A percentile compares a stretch with the other conserved stretches of the same genome.
These are phyloP conservation scores for Cylindrodendrum hubeiense DNA, from an alignment of 2,329 filamentous ascomycete genomes.

Conservation along the genomic window DNA sequence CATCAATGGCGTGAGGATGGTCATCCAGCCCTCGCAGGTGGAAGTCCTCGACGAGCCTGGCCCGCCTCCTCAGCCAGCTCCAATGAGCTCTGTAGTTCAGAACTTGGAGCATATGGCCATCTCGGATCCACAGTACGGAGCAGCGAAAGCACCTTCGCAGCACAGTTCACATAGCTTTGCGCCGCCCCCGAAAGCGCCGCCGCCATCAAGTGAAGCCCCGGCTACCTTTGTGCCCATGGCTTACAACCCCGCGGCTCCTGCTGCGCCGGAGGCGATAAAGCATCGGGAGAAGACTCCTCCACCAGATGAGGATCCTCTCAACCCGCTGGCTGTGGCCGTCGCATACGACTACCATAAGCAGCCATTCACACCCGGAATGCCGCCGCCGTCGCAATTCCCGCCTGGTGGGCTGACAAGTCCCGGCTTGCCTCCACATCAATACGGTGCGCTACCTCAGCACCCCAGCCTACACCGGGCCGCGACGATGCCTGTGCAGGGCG, in stretches of 20 bases:
- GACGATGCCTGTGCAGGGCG: constrained; percentile 63
- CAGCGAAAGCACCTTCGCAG: constrained; percentile 35
- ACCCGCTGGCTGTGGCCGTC: constrained; percentile 70
- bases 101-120: constrained; percentile 80
- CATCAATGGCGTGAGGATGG: constrained; percentile 74
- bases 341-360: constrained; percentile 67
- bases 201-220: constrained; percentile 43
- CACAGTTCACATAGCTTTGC: constrained; percentile 33
- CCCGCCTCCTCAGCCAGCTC: constrained; percentile 59
- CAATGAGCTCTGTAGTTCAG: constrained; percentile 78
- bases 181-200: constrained; percentile 40
- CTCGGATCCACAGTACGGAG: constrained; percentile 65
- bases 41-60: constrained; percentile 75
- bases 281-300: constrained; percentile 86
- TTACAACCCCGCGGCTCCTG: constrained; percentile 84
- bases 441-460: constrained; percentile 54
- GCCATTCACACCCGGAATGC: constrained; percentile 65
- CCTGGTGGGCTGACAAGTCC: constrained; percentile 58
- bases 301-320: constrained; percentile 72
- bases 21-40: constrained; percentile 72
- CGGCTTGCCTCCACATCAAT: constrained; percentile 57
- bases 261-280: constrained; percentile 77
- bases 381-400: constrained; percentile 60
- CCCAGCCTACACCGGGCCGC: constrained; percentile 60
- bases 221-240: constrained; percentile 72